Conservation (phyloP, 352 stramenopile species). For the Phytophthora hybrid region DNA sequence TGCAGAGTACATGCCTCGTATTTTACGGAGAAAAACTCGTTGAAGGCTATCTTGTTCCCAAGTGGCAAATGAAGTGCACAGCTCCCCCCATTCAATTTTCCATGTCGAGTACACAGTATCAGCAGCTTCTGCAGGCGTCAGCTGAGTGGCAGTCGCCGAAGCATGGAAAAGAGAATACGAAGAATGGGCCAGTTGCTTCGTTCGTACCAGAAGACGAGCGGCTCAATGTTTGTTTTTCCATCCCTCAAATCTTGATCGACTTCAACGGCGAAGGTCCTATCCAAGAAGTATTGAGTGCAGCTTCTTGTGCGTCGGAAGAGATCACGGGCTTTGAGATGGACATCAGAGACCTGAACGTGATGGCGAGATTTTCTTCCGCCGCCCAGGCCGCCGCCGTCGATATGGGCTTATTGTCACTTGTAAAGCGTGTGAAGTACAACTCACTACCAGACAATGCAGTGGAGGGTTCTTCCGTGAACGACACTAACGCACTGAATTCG, state of each 20-base stretch:
- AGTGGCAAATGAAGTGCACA: constrained; percentile 72
- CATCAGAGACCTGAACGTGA: constrained; percentile 63
- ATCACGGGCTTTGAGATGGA: constrained; percentile 72
- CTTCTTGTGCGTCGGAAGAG: constrained; percentile 13
- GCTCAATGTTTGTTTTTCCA: constrained; percentile 67
- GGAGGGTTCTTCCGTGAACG: constrained; percentile 29
- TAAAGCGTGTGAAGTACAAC: constrained; percentile 45
- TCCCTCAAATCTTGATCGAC: constrained; percentile 71
- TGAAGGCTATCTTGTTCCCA: constrained; percentile 46
- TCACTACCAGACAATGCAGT: constrained; percentile 38
- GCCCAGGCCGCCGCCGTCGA: constrained; percentile 62
- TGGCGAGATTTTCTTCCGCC: constrained; percentile 68
- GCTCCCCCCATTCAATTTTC: constrained; percentile 80
- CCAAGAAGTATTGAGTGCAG: constrained; percentile 17
- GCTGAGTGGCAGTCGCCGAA: constrained; percentile 51
- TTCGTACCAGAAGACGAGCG: constrained; percentile 75
- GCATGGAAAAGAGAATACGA: neutral
- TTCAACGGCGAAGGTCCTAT: constrained; percentile 59
- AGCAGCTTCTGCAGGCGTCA: constrained; percentile 73
- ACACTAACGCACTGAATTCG: constrained; percentile 38
- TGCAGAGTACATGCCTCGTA: constrained; percentile 66
- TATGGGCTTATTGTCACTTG: constrained; percentile 51
- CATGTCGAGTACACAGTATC: constrained; percentile 70
- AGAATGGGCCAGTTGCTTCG: constrained; percentile 13
- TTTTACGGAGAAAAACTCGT: constrained; percentile 70